Evolutionary conservation across 306 rosid species (phyloP), one percentile per base, ranked within the genome.

Genomic region (Prunus mume): DNA sequence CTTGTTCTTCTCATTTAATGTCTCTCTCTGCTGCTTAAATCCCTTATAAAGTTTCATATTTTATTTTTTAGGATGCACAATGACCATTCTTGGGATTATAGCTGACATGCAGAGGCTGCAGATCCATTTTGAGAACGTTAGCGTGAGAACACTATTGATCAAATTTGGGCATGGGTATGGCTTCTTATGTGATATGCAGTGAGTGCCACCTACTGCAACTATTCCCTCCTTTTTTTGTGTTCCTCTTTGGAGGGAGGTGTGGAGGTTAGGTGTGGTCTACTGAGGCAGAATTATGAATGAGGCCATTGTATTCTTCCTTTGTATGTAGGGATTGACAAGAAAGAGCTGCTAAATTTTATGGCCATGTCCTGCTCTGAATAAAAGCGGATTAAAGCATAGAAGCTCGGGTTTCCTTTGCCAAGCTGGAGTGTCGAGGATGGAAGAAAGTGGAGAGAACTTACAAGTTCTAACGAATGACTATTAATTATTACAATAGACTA

Each of bases 101-200:
- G 52, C 4, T 57, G 45, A 58, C 27, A 6, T 15, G 51, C 34
- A 15, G 65, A 63, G 72, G 64, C 62, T 7, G 32, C 38, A 19
- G 51, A 56, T 49, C 2, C 28, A 3, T 47, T 61, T 24, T 30
- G 25, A 32, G 71, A 49, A 32, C 22, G 38, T 8, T 19, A 19
- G 5, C 51, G 28, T 50, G 63, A 64, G n/a, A 34, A 51, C 43
- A 22, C 49, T 52, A 7, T 20, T 5, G 7, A 30, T 62, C 50
- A n/a, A 60, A 52, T 27, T 63, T 25, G 49, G 50, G 65, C 38
- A 2, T 34, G 56, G 14, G 65, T 72, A 41, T 47, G 47, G n/a
- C 55, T 71, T 71, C 57, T 65, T 34, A 41, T 78, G 30, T 47
- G 66, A 58, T 9, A 43, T 20, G 55, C 76, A 38, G 65, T 20